Percentiles rank a stretch among this genome's conserved stretches.
phyloP scores from a whole-genome alignment of 1,284 basidiomycete genomes.

The Malassezia vespertilionis region DNA sequence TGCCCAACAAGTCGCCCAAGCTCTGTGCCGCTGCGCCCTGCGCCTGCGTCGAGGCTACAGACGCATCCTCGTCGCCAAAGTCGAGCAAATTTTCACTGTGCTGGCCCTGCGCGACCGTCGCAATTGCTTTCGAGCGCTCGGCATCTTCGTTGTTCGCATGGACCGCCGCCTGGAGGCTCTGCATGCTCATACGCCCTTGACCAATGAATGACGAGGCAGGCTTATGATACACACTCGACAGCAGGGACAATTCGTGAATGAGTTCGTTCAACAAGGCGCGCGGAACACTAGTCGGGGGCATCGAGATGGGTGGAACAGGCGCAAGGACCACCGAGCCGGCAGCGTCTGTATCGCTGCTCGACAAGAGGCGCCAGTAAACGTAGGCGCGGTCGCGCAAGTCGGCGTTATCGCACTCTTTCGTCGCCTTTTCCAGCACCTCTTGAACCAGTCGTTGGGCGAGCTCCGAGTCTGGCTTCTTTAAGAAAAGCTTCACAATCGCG shows the following conservation, averaged over 20 bases:
- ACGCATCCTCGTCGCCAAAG: conserved; percentile 35
- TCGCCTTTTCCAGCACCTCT: conserved; percentile 77
- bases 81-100: conserved; percentile 44
- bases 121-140: conserved; percentile 38
- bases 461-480: conserved; percentile 82
- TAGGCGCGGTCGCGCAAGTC: conserved; percentile 93
- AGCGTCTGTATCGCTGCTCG: conserved; percentile 72
- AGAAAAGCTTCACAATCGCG: conserved; percentile 89
- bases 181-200: conserved; percentile 41
- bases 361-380: conserved; percentile 88
- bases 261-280: conserved; percentile 86
- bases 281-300: conserved; percentile 79
- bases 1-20: conserved; percentile 18
- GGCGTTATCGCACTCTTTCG: conserved; percentile 90
- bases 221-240: conserved; percentile 91
- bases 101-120: conserved; percentile 51
- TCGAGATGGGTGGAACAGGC: conserved; percentile 78
- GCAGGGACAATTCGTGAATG: conserved; percentile 55
- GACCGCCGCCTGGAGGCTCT: conserved; percentile 17
- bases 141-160: conserved; percentile 26
- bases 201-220: conserved; percentile 57
- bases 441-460: conserved; percentile 69
- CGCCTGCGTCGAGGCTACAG: background rate
- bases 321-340: conserved; percentile 86
- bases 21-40: conserved; percentile 12